Base-by-base conservation (phyloP, 2,329 filamentous ascomycete genomes). In the Kalmusia sp. region DNA sequence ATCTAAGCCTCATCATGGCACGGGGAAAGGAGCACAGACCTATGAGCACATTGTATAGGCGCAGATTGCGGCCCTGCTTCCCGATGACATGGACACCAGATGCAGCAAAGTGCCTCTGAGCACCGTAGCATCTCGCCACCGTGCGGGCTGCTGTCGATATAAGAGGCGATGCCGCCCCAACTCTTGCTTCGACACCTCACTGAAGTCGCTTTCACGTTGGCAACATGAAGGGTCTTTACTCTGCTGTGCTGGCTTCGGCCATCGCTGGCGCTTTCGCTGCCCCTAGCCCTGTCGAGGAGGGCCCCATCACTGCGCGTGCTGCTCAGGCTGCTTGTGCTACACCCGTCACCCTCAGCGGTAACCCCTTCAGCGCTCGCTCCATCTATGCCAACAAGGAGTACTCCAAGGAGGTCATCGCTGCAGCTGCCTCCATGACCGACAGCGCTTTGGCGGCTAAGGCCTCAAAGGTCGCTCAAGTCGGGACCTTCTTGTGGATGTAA, bases 401-500 rank as follows among this genome's bases (percentile, higher is more conserved):
- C 69, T 75, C 80, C 19, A 79, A 80, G 6, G 81, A 84, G 64
- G 79, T 84, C 51, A 76, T 77, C 38, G 79, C 73, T 17, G 76
- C 82, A 25, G 88, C 87, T 17, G 81, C 90, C 27, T 85, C 87
- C 15, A 85, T 84, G 30, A 67, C 64, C 33, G 70, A 72, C 44
- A 60, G 81, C 12, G 76, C 84, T 39, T 72, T 83, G 69, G 80
- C 80, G 11, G 80, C 84, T 28, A 79, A 74, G 37, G 80, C 80
- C 2, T 70, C 68, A 33, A 72, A 73, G 50, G 80, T 79, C 9
- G 82, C 81, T 24, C 64, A 81, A 4, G 74, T 83, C 25, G 80
- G 80, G 34, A 82, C 81, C 4, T 84, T 82, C 63, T 67, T 79
- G 45, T 84, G 82, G 82, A 75, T 84, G 79, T 82, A 70, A 67